phyloP scores from a whole-genome alignment of 805 yeast species.

The Pichia manshurica region DNA sequence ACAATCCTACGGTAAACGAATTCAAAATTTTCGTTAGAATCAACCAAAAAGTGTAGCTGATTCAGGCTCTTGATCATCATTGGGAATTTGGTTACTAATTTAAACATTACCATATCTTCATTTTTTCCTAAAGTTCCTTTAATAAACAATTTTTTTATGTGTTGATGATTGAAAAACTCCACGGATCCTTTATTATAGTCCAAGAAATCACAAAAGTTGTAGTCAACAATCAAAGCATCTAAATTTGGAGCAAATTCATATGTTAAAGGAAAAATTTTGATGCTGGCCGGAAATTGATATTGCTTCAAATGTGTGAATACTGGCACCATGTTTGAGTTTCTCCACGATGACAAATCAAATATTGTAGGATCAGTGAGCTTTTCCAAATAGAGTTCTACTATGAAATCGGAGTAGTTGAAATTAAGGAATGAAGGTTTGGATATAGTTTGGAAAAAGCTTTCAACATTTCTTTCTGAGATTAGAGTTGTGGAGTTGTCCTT shows the following conservation, averaged over 20 bases:
- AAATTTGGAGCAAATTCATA: slow-evolving; percentile 24
- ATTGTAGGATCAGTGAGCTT: slow-evolving; percentile 13
- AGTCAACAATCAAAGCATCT: slow-evolving; percentile 22
- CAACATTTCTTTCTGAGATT: slow-evolving; percentile 9
- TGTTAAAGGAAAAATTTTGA: slow-evolving; percentile 22
- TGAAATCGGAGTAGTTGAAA: slow-evolving; percentile 22
- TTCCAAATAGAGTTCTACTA: slow-evolving; percentile 23
- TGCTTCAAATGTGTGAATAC: slow-evolving; percentile 16
- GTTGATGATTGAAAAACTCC: slow-evolving; percentile 21
- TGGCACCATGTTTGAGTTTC: slow-evolving; percentile 12
- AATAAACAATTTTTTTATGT: slow-evolving; percentile 20
- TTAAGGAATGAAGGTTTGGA: slow-evolving; percentile 15
- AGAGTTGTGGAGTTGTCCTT: slow-evolving; percentile 2
- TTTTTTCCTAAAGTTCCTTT: slow-evolving; percentile 28
- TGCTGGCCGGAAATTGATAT: slow-evolving; percentile 22
- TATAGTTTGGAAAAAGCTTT: slow-evolving; percentile 18
- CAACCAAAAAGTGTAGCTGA: slow-evolving; percentile 25
- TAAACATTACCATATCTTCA: slow-evolving; percentile 31
- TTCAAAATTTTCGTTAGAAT: slow-evolving; percentile 22
- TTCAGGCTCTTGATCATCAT: slow-evolving; percentile 21
- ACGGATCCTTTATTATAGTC: slow-evolving; percentile 23
- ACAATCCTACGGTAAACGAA: slow-evolving; percentile 29
- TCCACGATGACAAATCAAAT: slow-evolving; percentile 23
- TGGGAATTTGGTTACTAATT: slow-evolving; percentile 26
- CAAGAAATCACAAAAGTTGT: slow-evolving; percentile 25